phyloP scores from a whole-genome alignment of 768 basidiomycete genomes.

The Dacryopinax primogenitus region DNA sequence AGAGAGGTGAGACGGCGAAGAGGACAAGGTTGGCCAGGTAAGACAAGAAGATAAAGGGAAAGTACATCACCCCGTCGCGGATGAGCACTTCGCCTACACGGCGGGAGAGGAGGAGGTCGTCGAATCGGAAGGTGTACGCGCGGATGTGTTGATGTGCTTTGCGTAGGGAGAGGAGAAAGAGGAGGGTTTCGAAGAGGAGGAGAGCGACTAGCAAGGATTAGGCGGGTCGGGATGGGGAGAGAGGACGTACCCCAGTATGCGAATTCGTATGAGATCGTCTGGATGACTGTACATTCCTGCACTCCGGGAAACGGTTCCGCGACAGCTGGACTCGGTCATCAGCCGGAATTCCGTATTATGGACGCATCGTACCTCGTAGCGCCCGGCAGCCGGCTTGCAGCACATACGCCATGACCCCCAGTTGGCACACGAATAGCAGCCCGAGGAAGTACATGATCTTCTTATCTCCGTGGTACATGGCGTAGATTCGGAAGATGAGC shows the following conservation, averaged over 20 bases:
- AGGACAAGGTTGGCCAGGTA: not conserved
- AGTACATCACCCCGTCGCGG: not conserved
- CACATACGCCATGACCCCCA: not conserved
- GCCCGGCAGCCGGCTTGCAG: not conserved
- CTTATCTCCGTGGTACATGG: not conserved
- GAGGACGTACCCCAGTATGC: not conserved
- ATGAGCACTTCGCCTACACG: not conserved
- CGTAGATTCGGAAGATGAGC: not conserved
- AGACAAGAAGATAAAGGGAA: not conserved
- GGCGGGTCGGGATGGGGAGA: not conserved
- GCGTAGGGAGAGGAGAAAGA: not conserved
- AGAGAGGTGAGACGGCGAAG: not conserved
- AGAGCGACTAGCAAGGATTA: not conserved
- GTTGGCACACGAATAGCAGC: not conserved
- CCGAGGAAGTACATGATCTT: not conserved
- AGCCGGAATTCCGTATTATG: not conserved
- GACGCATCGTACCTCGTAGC: not conserved
- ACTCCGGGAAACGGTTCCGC: not conserved
- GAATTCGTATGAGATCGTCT: not conserved
- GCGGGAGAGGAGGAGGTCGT: not conserved
- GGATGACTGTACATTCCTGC: not conserved
- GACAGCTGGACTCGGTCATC: not conserved
- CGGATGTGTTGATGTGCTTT: not conserved
- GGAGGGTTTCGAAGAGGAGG: not conserved
- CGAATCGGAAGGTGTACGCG: not conserved